A percentile compares a stretch with the other conserved stretches of the same genome.
Evolutionary conservation across 1,284 basidiomycete species (phyloP).

Genomic region (Mrakiaceae sp.): DNA sequence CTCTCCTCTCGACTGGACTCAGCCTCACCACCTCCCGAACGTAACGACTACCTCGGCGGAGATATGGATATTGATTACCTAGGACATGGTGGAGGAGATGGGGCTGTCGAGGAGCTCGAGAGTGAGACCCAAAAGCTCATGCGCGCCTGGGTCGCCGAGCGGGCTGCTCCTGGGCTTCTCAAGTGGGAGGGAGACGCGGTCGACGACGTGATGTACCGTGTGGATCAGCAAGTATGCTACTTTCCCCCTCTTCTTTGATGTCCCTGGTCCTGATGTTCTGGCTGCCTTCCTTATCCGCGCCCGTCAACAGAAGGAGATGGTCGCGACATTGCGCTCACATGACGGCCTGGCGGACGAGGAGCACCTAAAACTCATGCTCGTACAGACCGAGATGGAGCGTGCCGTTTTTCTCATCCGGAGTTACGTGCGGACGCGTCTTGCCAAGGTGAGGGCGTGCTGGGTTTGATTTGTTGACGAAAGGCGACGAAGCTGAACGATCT

Average conservation of each 20-base stretch:
- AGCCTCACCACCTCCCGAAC: too few species aligned
- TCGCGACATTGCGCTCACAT: conserved; percentile 51
- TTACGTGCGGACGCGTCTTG: conserved; percentile 71
- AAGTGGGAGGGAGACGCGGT: conserved; percentile 63
- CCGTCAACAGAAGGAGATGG: conserved; percentile 31
- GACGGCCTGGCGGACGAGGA: conserved; percentile 75
- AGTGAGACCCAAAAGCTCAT: conserved; percentile 40
- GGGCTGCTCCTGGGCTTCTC: conserved; percentile 68
- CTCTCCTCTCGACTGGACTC: too few species aligned
- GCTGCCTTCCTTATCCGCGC: not conserved
- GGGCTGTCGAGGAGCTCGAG: conserved; percentile 19
- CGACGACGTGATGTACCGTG: conserved; percentile 59
- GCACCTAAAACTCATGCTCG: conserved; percentile 78
- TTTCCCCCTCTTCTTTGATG: not conserved
- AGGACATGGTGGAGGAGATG: not conserved
- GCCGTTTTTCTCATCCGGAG: conserved; percentile 79
- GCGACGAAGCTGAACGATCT: not conserved
- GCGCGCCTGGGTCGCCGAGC: conserved; percentile 73
- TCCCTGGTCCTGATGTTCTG: not conserved
- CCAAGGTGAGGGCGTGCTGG: conserved; percentile 50
- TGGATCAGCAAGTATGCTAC: conserved; percentile 67
- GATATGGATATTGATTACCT: too few species aligned
- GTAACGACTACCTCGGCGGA: too few species aligned
- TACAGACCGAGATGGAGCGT: conserved; percentile 83
- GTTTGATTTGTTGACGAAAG: too few species aligned